These are phyloP conservation scores for Penicillium hordei DNA, from an alignment of 2,329 filamentous ascomycete species.

Conservation along the genomic window DNA sequence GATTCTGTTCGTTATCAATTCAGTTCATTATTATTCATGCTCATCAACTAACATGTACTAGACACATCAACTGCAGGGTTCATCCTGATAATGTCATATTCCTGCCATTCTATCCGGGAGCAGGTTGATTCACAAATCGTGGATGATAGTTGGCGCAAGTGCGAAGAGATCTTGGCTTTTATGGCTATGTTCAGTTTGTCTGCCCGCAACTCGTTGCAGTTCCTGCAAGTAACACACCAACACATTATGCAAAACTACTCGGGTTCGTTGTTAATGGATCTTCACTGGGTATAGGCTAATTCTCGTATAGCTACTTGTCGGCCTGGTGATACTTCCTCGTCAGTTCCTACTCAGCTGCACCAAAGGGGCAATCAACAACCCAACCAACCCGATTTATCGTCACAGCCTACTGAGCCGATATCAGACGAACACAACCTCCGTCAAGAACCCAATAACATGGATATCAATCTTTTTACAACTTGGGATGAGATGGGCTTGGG, in stretches of 20 bases:
- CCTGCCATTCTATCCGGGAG: slow-evolving; percentile 22
- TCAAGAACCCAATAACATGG: slow-evolving; percentile 2
- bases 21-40: background rate
- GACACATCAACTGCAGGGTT: slow-evolving; percentile 35
- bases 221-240: slow-evolving; percentile 28
- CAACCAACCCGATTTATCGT: background rate
- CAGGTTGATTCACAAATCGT: slow-evolving; percentile 20
- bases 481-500: slow-evolving; percentile 24
- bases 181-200: slow-evolving; percentile 33
- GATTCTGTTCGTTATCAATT: slow-evolving; percentile 34
- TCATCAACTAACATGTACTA: slow-evolving; percentile 6
- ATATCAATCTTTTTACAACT: slow-evolving; percentile 17
- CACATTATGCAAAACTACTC: slow-evolving; percentile 23
- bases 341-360: slow-evolving; percentile 8
- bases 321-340: background rate
- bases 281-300: background rate
- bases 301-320: slow-evolving; percentile 5
- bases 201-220: slow-evolving; percentile 31
- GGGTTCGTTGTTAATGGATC: slow-evolving; percentile 3
- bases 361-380: slow-evolving; percentile 2
- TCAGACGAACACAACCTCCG: slow-evolving; percentile 1
- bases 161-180: slow-evolving; percentile 26
- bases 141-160: slow-evolving; percentile 29
- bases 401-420: background rate
- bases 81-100: slow-evolving; percentile 34